These are phyloP conservation scores for bread wheat (Triticum aestivum) DNA, from an alignment of 176 grass and related monocot species.

Conservation along the genomic window DNA sequence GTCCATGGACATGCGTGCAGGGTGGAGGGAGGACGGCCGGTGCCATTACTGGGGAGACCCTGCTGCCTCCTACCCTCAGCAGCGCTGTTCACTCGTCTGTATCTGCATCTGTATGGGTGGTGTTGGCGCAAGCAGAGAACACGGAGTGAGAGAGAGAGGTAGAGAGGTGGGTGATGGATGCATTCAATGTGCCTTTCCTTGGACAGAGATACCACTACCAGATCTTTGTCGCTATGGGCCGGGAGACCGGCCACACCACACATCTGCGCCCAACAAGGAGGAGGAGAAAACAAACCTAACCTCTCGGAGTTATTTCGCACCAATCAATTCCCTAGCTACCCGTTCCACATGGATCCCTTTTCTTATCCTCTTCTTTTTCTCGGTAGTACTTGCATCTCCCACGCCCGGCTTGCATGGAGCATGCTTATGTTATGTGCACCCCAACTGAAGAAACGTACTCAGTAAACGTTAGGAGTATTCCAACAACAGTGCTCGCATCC, in stretches of 20 bases:
- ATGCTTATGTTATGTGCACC: background rate
- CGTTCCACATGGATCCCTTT: constrained; percentile 3
- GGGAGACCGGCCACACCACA: constrained; percentile 11
- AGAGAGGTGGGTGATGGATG: constrained; percentile 21
- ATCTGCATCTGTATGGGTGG: background rate
- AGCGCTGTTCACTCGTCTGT: constrained; percentile 10
- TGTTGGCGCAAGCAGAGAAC: background rate
- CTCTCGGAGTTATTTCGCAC: constrained; percentile 27
- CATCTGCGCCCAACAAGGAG: constrained; percentile 15
- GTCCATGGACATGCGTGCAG: background rate
- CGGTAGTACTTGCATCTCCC: background rate
- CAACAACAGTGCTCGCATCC: background rate
- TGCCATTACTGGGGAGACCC: background rate
- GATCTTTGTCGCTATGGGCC: constrained; percentile 16
- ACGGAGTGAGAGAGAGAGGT: background rate
- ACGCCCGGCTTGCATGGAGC: background rate
- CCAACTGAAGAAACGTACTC: background rate
- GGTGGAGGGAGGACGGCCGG: background rate
- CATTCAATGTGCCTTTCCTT: constrained; percentile 30
- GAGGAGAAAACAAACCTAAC: constrained; percentile 27
- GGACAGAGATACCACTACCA: constrained; percentile 28
- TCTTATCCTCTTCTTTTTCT: background rate
- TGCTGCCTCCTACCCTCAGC: background rate
- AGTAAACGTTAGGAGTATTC: too few relatives aligned
- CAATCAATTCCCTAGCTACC: constrained; percentile 45